Evolutionary conservation across 805 yeast genomes (phyloP), one percentile per base, ranked within the genome.

Genomic region (Teunomyces panamensis): DNA sequence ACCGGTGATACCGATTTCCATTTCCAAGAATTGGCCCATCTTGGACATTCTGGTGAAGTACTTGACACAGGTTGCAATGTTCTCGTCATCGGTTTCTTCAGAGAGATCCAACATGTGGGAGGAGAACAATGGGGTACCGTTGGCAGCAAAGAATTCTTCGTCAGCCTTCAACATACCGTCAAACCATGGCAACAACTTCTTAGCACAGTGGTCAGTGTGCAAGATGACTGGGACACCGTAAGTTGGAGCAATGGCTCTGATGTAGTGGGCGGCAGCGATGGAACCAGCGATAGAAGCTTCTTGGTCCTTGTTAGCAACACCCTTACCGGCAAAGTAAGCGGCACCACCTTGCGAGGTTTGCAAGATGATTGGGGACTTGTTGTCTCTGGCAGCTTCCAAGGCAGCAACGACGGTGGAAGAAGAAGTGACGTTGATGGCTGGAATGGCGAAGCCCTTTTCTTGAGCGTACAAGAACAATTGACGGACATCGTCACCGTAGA

Each of bases 1-100:
- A 79, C 99, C 99, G 72, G 99, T 94, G 84, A 94, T 94, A 84
- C 99, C 99, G 71, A 94, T 94, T 82, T 94, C 99, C 99, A 94
- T 94, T 83, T 94, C 99, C 71, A 94, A 84, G 94, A 94, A 94
- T 80, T 92, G 98, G 78, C 83, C 80, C 83, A 92, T 80, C 78
- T 87, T 89, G 72, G 95, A 77, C 84, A 89, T 89, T 78, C 96
- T 89, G 73, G 79, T 80, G 79, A 94, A 92, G 84, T 94, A 94
- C 78, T 89, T 85, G 74, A 75, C 96, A 82, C 97, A 91, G 57
- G 88, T 86, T 56, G 83, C 84, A 63, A 94, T 92, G 87, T 94
- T 94, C 79, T 87, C 95, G 57, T 89, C 96, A 73, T 94, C 97
- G 55, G 87, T 60, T 81, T 94, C 98, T 79, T 94, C 99, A 50